These are phyloP conservation scores for Talaromyces sp. DNA, from an alignment of 2,329 filamentous ascomycete genomes.

Conservation along the genomic window DNA sequence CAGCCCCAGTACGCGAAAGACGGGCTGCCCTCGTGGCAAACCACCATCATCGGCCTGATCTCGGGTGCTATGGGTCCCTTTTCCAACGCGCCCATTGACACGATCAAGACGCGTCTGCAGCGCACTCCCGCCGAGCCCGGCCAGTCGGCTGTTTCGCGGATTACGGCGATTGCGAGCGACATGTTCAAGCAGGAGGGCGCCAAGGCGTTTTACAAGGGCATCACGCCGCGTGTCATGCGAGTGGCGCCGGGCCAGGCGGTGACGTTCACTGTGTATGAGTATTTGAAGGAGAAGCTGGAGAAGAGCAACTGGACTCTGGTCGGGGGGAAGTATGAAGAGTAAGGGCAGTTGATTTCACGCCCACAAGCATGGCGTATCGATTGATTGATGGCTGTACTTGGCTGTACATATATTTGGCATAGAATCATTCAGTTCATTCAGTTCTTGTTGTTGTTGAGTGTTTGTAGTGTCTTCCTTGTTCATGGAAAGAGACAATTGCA, in stretches of 20 bases:
- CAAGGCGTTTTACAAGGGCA: slow-evolving; percentile 97
- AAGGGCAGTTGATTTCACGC: slow-evolving; percentile 1
- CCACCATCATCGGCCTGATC: slow-evolving; percentile 82
- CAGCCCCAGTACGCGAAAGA: slow-evolving; percentile 63
- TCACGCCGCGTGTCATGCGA: slow-evolving; percentile 94
- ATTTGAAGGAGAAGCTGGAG: slow-evolving; percentile 67
- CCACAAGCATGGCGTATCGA: background rate
- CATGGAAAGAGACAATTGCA: no score
- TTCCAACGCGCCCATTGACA: slow-evolving; percentile 96
- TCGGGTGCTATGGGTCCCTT: slow-evolving; percentile 92
- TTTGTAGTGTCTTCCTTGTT: background rate
- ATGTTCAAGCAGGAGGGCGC: slow-evolving; percentile 94
- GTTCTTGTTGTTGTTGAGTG: background rate
- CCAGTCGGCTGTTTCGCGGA: slow-evolving; percentile 73
- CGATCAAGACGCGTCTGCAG: slow-evolving; percentile 95
- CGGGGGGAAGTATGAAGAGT: slow-evolving; percentile 62
- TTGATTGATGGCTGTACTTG: background rate
- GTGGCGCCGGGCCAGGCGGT: slow-evolving; percentile 91
- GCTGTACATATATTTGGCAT: background rate
- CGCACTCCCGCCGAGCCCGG: slow-evolving; percentile 79
- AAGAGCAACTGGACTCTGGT: slow-evolving; percentile 56
- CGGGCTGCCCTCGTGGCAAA: slow-evolving; percentile 81
- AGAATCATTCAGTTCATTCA: background rate
- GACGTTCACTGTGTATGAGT: slow-evolving; percentile 73
- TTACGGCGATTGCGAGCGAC: slow-evolving; percentile 69